Evolutionary conservation across 805 yeast species (phyloP), one percentile per base, ranked within the genome.

Genomic region (Candida nonsorbophila): DNA sequence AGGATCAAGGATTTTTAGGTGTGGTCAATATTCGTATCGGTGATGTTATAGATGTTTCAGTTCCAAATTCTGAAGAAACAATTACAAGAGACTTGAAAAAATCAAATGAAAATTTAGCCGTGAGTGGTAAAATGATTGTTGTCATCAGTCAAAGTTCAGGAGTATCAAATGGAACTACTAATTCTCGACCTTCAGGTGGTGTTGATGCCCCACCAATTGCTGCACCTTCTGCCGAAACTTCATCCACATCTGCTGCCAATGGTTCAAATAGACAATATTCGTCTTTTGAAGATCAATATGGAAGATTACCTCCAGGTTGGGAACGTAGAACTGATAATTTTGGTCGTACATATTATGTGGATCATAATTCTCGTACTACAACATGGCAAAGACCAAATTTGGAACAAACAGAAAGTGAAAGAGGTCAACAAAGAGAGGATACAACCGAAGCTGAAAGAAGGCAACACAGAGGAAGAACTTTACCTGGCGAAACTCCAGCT

Each of bases 291-390:
- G 99, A 92, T 61, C 97, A 90, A 56, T 77, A 79, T 47, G 99
- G 99, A 24, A 72, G 96, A 51, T 69, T 92, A 43, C 99, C 98
- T 3, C 86, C 96, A 5, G 99, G 99, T 4, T 92, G 98, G 97
- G 99, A 92, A 59, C 79, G 98, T 46, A 76, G 98, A 61, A 88
- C 97, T 1, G 99, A 92, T 57, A 86, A 87, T 56, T 84, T 87
- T 49, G 98, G 98, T 16, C 77, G 99, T 51, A 90, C 97, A 1
- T 92, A 92, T 60, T 92, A 90, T 53, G 98, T 92, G 20, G 99
- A 92, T 61, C 99, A 92, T 62, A 87, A 90, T 57, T 84, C 96
- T 13, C 79, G 97, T 61, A 84, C 96, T 6, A 92, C 99, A 6
- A 90, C 98, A n/a, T 92, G 99, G 99, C 87, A 84, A 47, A 75